These are phyloP conservation scores for Bassia scoparia DNA, from an alignment of 148 eudicot genomes.

Conservation along the genomic window DNA sequence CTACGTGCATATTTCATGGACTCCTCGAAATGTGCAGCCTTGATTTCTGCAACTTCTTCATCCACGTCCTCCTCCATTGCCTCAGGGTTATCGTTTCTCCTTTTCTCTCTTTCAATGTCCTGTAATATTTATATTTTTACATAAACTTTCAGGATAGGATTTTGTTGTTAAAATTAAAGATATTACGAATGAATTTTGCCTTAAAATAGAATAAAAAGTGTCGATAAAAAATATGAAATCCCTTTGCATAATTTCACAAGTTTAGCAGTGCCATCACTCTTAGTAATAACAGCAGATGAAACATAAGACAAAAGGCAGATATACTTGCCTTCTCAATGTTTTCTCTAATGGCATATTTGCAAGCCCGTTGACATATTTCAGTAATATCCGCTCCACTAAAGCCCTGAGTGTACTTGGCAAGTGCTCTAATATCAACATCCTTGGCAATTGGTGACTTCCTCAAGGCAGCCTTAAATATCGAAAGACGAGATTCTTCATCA, in stretches of 20 bases:
- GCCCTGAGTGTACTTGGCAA: slow-evolving; percentile 88
- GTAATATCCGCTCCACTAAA: slow-evolving; percentile 93
- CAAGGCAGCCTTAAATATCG: slow-evolving; percentile 69
- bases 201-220: too few species aligned
- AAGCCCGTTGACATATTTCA: slow-evolving; percentile 86
- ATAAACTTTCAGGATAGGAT: too few species aligned
- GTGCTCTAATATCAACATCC: slow-evolving; percentile 74
- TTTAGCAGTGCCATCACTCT: not conserved
- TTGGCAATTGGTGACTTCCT: slow-evolving; percentile 80
- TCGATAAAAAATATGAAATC: too few species aligned
- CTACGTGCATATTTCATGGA: slow-evolving; percentile 86
- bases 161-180: too few species aligned
- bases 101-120: slow-evolving; percentile 80
- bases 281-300: not conserved
- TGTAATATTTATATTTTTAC: slow-evolving; percentile 24
- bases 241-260: too few species aligned
- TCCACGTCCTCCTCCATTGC: slow-evolving; percentile 87
- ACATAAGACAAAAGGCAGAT: not conserved
- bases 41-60: slow-evolving; percentile 79
- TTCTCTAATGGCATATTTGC: slow-evolving; percentile 86
- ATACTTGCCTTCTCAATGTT: slow-evolving; percentile 72
- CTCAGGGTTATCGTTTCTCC: slow-evolving; percentile 68
- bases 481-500: slow-evolving; percentile 73
- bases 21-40: slow-evolving; percentile 78
- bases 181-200: too few species aligned